Evolutionary conservation across 1,284 basidiomycete species (phyloP), one percentile per base, ranked within the genome.

Genomic region (Quambalaria eucalypti): DNA sequence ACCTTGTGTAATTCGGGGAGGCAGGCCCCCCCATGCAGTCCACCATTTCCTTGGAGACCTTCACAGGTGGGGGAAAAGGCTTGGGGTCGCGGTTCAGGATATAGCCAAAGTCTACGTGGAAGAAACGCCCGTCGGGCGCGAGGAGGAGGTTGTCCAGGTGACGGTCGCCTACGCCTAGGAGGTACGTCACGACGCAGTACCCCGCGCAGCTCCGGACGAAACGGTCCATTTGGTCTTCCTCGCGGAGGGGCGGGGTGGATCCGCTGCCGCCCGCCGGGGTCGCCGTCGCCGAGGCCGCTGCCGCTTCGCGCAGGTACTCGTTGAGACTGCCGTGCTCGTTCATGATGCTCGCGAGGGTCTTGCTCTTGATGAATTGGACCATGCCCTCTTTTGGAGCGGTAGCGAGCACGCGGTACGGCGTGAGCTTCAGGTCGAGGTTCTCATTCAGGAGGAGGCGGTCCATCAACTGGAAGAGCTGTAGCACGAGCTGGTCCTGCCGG

Each of bases 11-110:
- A 91, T 71, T 87, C 82, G n/a, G 87, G 83, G 33, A 71, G 5
- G 52, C 39, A 1, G 73, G 56, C 4, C 95, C 93, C 16, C 95
- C 95, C 92, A 99, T 96, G 7, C 88, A 92, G 71, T 99, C 95
- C 0, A 98, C 90, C 95, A 98, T 99, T 75, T 98, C 95, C 68
- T 95, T 93, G 78, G 91, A 95, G 28, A 99, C 88, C 77, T 99
- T 99, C 67, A 98, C 91, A 1, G 91, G 88, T 1, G 95, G 95
- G 4, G 95, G 91, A 73, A 95, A 96, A 0, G 92, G 91, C 76
- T 99, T 98, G 0, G 95, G 95, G 73, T 98, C 95, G 6, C 92
- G 86, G 2, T 93, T 93, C 7, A 99, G 82, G 68, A 98, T 98
- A 78, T 97, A 99, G 2, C 95, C 93, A 73, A 98, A 99, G 77